Evolutionary conservation across 2,329 filamentous ascomycete genomes (phyloP).

Genomic region (Escovopsis sp.): DNA sequence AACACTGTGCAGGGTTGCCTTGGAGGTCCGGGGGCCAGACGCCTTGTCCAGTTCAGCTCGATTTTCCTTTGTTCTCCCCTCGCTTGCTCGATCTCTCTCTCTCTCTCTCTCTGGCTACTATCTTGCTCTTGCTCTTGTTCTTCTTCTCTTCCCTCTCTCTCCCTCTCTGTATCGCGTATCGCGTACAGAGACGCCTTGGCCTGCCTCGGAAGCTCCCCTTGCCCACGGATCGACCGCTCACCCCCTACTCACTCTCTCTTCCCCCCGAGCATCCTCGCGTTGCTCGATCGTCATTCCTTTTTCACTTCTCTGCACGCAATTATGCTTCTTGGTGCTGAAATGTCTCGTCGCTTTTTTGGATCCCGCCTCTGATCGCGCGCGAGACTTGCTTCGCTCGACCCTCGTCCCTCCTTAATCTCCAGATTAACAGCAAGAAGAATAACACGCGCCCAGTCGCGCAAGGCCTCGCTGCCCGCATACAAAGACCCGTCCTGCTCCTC

Average conservation of each 20-base stretch:
- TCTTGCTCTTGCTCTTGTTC: not conserved
- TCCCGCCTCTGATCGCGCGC: not conserved
- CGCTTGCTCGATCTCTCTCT: not conserved
- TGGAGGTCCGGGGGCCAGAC: too few relatives aligned
- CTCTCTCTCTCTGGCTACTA: not conserved
- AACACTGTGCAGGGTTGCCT: too few relatives aligned
- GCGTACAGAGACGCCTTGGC: not conserved
- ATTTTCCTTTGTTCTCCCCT: not conserved
- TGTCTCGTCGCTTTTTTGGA: not conserved
- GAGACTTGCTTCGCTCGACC: not conserved
- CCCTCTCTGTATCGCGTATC: not conserved
- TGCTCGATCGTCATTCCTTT: not conserved
- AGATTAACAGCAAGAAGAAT: not conserved
- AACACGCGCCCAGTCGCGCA: not conserved
- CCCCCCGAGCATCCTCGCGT: not conserved
- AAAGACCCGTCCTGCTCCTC: not conserved
- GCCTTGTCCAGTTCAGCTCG: too few relatives aligned
- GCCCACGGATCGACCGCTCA: not conserved
- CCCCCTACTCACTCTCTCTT: not conserved
- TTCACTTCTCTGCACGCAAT: not conserved
- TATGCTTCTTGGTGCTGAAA: conserved; percentile 1
- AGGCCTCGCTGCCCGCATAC: not conserved
- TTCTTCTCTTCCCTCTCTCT: not conserved
- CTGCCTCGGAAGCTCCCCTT: not conserved
- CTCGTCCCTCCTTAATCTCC: not conserved